Evolutionary conservation across 2,329 filamentous ascomycete species (phyloP).

Genomic region (Xylariales sp.): DNA sequence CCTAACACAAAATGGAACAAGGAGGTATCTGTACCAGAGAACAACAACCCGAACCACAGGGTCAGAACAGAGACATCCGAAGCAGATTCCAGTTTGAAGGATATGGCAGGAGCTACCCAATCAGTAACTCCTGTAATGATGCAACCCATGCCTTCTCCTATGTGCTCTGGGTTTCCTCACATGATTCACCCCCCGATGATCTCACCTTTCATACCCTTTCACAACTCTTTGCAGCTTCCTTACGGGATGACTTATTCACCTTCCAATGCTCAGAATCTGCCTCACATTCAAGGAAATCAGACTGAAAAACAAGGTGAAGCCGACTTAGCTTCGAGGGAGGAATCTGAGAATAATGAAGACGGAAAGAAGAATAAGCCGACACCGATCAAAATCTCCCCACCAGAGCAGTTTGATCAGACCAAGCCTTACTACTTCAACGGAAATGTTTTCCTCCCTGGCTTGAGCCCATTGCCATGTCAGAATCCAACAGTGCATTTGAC

Average conservation of each 20-base stretch:
- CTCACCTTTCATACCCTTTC: slow-evolving; percentile 22
- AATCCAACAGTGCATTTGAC: slow-evolving; percentile 14
- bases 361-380: slow-evolving; percentile 25
- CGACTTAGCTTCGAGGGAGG: slow-evolving; percentile 8
- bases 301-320: slow-evolving; percentile 8
- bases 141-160: slow-evolving; percentile 14
- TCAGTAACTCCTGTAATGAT: slow-evolving; percentile 5
- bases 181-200: slow-evolving; percentile 20
- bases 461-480: slow-evolving; percentile 11
- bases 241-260: slow-evolving; percentile 5
- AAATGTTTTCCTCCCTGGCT: slow-evolving; percentile 35
- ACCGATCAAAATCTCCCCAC: slow-evolving; percentile 30
- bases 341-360: slow-evolving; percentile 15
- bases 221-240: slow-evolving; percentile 13
- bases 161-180: slow-evolving; percentile 13
- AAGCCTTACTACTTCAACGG: slow-evolving; percentile 42
- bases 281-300: slow-evolving; percentile 9
- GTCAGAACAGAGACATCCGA: slow-evolving; percentile 14
- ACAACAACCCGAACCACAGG: slow-evolving; percentile 15
- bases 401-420: slow-evolving; percentile 41
- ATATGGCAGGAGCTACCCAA: not conserved
- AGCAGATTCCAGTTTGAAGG: slow-evolving; percentile 6
- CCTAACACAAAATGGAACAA: slow-evolving; percentile 47
- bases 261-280: slow-evolving; percentile 5
- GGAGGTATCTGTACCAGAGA: slow-evolving; percentile 28